phyloP scores from a whole-genome alignment of 768 basidiomycete genomes.

The Rhodotorula kratochvilovae region DNA sequence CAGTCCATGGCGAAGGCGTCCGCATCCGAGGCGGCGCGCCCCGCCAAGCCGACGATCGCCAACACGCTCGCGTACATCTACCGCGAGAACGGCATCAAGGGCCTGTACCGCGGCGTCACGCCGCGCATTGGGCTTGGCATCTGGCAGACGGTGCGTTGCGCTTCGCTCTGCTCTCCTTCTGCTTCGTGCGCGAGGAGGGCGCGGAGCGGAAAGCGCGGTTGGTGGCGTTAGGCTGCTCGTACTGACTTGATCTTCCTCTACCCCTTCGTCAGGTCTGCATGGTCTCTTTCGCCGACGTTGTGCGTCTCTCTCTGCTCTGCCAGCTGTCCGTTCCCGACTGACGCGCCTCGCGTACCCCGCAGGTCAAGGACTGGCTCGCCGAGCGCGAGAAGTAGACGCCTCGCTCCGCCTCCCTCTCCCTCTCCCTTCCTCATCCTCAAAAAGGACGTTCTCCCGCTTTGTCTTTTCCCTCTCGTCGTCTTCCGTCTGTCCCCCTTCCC shows the following conservation, averaged over 20 bases:
- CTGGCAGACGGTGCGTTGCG: slow-evolving; percentile 70
- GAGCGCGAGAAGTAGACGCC: background rate
- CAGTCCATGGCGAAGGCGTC: slow-evolving; percentile 88
- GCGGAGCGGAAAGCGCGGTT: no score
- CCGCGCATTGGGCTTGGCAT: slow-evolving; percentile 93
- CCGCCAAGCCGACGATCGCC: slow-evolving; percentile 82
- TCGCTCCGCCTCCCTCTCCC: no score
- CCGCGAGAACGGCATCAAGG: slow-evolving; percentile 91
- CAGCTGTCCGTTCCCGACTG: background rate
- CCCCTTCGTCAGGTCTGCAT: slow-evolving; percentile 64
- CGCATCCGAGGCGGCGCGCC: slow-evolving; percentile 62
- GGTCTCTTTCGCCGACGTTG: slow-evolving; percentile 96
- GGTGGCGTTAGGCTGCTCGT: no score
- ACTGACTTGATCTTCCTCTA: background rate
- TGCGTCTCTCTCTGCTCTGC: slow-evolving; percentile 46
- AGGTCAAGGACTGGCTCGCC: slow-evolving; percentile 15
- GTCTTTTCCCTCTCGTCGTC: background rate
- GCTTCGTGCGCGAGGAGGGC: background rate
- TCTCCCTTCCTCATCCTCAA: background rate
- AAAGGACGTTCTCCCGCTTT: background rate
- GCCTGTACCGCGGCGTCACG: slow-evolving; percentile 93
- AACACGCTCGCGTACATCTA: slow-evolving; percentile 86
- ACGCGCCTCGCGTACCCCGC: background rate
- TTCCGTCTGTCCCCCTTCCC: background rate
- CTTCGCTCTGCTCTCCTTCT: background rate